Base-by-base conservation (phyloP, 768 basidiomycete genomes). In the Imleria badia region DNA sequence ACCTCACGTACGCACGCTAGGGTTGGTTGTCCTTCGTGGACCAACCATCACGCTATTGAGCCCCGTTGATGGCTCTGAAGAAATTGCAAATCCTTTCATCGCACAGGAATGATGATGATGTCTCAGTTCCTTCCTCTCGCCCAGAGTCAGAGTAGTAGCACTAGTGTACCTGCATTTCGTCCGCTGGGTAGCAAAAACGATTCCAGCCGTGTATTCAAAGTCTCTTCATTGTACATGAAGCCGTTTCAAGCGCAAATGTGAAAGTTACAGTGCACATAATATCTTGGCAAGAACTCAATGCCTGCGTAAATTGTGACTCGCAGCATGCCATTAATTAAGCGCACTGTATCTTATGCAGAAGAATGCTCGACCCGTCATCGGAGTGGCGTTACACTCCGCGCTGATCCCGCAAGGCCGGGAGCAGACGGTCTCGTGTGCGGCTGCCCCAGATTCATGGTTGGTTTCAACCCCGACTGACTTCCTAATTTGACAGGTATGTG, bases 1-100 rank as follows among this genome's bases (percentile, higher is more conserved):
- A 60, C 81, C 78, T 17, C 80, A 80, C 45, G 82, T 75, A 45
- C 85, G 89, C 50, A 65, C 76, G 8, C 77, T 98, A 5, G 96
- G 96, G 14, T 75, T 98, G 12, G 90, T 86, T 5, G 96, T 98
- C 38, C 82, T 97, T 20, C 81, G 96, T 42, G 96, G 96, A 12
- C 95, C 96, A 1, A 96, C 95, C 54, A 88, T 98, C 66, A 95
- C 93, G 0, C 81, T 98, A 8, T 79, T 98, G 55, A 94, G 91
- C 66, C 96, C 96, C 3, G 89, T 94, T 13, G 96, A 98, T 61
- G 96, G 96, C 52, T 94, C 85, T 52, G 94, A 95, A 70, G 93
- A 95, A 70, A 95, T 96, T 51, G 85, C 87, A 14, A 95, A 96
- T 71, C 93, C 93, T 3, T 96, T 96, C 76, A 61, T 82, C 46